phyloP scores from a whole-genome alignment of 257 asterid genomes.

The Ilex asprella region DNA sequence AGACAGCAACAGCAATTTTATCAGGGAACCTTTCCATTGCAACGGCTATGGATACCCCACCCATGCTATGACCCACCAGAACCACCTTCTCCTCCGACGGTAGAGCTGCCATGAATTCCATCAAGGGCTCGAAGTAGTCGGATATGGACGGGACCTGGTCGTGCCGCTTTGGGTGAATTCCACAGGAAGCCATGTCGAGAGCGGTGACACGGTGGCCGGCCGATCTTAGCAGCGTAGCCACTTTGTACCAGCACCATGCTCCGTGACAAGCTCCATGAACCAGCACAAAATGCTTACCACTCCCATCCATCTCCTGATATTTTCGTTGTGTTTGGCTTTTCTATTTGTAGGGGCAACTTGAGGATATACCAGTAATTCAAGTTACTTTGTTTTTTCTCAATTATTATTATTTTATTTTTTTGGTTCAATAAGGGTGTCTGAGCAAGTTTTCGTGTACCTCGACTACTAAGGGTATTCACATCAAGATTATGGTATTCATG shows the following conservation, averaged over 20 bases:
- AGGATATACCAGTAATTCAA: no score
- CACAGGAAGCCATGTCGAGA: constrained; percentile 47
- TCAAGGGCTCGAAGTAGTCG: constrained; percentile 30
- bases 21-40: constrained; percentile 37
- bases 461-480: no score
- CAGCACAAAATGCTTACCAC: constrained; percentile 26
- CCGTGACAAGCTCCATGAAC: constrained; percentile 52
- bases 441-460: no score
- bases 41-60: constrained; percentile 30
- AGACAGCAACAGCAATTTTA: constrained; percentile 31
- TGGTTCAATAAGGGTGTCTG: no score
- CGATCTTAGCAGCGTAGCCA: constrained; percentile 26
- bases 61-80: constrained; percentile 41
- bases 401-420: no score
- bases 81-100: constrained; percentile 26
- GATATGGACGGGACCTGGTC: constrained; percentile 25
- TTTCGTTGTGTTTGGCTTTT: no score
- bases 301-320: constrained; percentile 12
- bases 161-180: constrained; percentile 16
- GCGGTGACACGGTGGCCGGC: constrained; percentile 34
- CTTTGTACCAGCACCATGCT: constrained; percentile 53
- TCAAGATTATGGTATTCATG: no score
- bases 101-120: constrained; percentile 27
- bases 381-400: no score
- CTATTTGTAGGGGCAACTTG: no score